These are phyloP conservation scores for Podospora bellae-mahoneyi DNA, from an alignment of 495 filamentous ascomycete species.

Conservation along the genomic window DNA sequence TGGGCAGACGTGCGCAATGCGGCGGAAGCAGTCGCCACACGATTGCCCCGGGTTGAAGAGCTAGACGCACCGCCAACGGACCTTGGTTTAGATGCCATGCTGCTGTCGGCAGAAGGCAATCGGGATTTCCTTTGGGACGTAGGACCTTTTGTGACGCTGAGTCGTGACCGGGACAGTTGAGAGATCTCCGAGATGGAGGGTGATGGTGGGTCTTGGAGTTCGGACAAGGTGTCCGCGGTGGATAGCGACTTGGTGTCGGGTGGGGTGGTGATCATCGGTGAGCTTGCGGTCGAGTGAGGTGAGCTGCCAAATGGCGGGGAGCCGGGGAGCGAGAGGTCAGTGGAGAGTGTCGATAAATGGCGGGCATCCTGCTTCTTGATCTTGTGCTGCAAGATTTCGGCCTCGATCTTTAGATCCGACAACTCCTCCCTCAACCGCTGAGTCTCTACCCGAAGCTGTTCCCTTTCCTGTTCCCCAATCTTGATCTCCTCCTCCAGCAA, in stretches of 20 bases:
- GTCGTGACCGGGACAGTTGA: slow-evolving; percentile 39
- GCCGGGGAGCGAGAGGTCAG: slow-evolving; percentile 49
- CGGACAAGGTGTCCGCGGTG: slow-evolving; percentile 40
- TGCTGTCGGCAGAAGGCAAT: slow-evolving; percentile 48
- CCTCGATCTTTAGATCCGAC: slow-evolving; percentile 87
- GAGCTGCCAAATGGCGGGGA: slow-evolving; percentile 58
- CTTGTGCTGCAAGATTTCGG: slow-evolving; percentile 91
- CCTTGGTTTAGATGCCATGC: slow-evolving; percentile 49
- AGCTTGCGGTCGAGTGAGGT: slow-evolving; percentile 61
- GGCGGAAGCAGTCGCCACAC: slow-evolving; percentile 27
- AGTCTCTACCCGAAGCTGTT: slow-evolving; percentile 78
- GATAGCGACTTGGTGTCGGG: slow-evolving; percentile 60
- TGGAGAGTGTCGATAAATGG: slow-evolving; percentile 51
- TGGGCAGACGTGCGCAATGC: slow-evolving; percentile 35
- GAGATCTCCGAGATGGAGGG: slow-evolving; percentile 70
- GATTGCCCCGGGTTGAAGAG: slow-evolving; percentile 32
- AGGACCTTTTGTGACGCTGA: slow-evolving; percentile 27
- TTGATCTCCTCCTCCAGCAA: slow-evolving; percentile 94
- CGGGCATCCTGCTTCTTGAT: slow-evolving; percentile 60
- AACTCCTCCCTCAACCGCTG: slow-evolving; percentile 87
- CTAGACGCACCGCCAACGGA: slow-evolving; percentile 31
- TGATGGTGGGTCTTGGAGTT: slow-evolving; percentile 52
- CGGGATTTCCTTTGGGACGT: slow-evolving; percentile 41
- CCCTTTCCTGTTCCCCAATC: slow-evolving; percentile 83
- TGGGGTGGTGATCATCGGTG: slow-evolving; percentile 68